Conservation (phyloP, 768 basidiomycete genomes). For the Agrocybe pediades region DNA sequence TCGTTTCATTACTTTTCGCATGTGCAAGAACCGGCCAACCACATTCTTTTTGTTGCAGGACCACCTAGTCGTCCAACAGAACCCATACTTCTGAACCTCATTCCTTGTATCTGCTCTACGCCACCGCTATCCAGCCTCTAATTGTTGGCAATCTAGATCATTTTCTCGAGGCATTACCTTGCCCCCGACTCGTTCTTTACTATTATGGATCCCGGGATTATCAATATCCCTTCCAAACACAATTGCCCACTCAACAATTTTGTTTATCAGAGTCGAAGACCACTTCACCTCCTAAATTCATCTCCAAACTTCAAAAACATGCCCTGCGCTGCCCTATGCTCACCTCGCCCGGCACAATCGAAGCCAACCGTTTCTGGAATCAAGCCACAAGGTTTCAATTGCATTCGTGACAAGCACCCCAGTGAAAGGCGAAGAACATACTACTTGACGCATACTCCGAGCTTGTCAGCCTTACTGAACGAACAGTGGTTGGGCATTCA, state of each 20-base stretch:
- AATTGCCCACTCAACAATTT: constrained; percentile 52
- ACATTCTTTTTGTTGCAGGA: constrained; percentile 47
- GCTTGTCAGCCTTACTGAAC: constrained; percentile 42
- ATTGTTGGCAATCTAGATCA: constrained; percentile 15
- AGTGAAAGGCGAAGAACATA: constrained; percentile 29
- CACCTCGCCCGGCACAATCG: constrained; percentile 48
- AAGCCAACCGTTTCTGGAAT: constrained; percentile 68
- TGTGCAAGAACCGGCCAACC: constrained; percentile 9
- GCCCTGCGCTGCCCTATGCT: constrained; percentile 46
- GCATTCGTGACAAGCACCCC: constrained; percentile 42
- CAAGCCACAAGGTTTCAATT: constrained; percentile 54
- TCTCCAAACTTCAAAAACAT: constrained; percentile 42
- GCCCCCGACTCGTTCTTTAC: constrained; percentile 34
- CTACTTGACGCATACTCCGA: constrained; percentile 43
- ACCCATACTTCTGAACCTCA: constrained; percentile 47
- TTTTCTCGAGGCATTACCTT: constrained; percentile 20
- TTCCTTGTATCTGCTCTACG: constrained; percentile 61
- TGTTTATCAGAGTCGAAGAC: constrained; percentile 20
- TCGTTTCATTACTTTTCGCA: constrained; percentile 38
- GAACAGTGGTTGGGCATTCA: constrained; percentile 28
- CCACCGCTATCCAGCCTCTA: constrained; percentile 35
- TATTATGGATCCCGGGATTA: constrained; percentile 55
- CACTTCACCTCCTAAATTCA: constrained; percentile 20
- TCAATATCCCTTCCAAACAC: constrained; percentile 50
- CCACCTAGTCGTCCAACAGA: constrained; percentile 24